Evolutionary conservation across 169 alveolate species (phyloP).

Genomic region (Cryptosporidium andersoni): DNA sequence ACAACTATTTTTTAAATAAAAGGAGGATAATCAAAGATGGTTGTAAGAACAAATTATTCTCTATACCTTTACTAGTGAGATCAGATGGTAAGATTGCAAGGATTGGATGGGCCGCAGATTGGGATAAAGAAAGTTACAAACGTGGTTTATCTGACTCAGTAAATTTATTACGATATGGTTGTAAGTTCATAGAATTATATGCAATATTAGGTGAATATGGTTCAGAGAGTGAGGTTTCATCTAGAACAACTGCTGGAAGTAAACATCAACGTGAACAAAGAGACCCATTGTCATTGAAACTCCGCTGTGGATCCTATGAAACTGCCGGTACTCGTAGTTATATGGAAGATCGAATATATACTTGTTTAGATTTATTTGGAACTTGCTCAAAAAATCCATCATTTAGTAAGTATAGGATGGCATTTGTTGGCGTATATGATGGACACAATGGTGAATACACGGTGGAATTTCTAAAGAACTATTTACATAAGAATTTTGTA

Average conservation of each 20-base stretch:
- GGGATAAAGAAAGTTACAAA: conserved; percentile 16
- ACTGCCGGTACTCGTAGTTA: conserved; percentile 77
- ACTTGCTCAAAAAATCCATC: conserved; percentile 24
- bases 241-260: conserved; percentile 53
- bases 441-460: conserved; percentile 82
- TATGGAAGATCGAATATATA: conserved; percentile 76
- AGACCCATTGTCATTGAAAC: conserved; percentile 57
- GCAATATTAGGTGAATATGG: conserved; percentile 4
- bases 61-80: conserved; percentile 32
- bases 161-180: background rate
- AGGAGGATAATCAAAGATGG: background rate
- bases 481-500: conserved; percentile 74
- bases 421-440: conserved; percentile 79
- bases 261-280: conserved; percentile 56
- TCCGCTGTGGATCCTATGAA: conserved; percentile 72
- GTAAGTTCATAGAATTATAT: conserved; percentile 15
- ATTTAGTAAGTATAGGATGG: background rate
- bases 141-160: conserved; percentile 7
- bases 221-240: background rate
- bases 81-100: conserved; percentile 11
- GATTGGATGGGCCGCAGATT: conserved; percentile 63
- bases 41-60: background rate
- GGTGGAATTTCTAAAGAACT: conserved; percentile 74
- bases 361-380: conserved; percentile 69
- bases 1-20: conserved; percentile 48